phyloP scores from a whole-genome alignment of 2,329 filamentous ascomycete genomes.

The Sclerotinia nivalis region DNA sequence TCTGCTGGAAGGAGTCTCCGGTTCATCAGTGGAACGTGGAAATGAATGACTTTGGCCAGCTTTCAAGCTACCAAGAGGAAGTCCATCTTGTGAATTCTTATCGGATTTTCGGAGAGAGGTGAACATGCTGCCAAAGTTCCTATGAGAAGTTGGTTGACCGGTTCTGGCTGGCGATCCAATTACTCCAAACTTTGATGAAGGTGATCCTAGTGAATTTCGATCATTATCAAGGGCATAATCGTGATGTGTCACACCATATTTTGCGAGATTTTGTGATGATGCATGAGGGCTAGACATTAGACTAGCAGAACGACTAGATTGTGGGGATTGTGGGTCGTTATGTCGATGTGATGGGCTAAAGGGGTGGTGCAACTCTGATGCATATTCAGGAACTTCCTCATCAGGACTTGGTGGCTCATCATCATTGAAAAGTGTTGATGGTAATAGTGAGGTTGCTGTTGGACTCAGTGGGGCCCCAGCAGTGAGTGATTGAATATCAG shows the following conservation, averaged over 20 bases:
- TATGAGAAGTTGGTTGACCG: slow-evolving; percentile 48
- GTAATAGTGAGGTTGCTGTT: slow-evolving; percentile 71
- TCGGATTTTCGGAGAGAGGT: slow-evolving; percentile 61
- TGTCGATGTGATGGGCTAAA: slow-evolving; percentile 44
- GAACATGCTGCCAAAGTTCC: slow-evolving; percentile 55
- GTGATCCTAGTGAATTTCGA: slow-evolving; percentile 36
- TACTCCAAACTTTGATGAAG: slow-evolving; percentile 35
- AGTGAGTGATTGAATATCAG: slow-evolving; percentile 61
- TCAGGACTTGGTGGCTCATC: slow-evolving; percentile 54
- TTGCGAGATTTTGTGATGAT: slow-evolving; percentile 60
- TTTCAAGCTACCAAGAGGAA: slow-evolving; percentile 68
- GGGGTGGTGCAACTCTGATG: slow-evolving; percentile 41
- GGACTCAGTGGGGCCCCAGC: slow-evolving; percentile 73
- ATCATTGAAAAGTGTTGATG: slow-evolving; percentile 64
- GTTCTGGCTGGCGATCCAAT: slow-evolving; percentile 37
- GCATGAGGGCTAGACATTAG: slow-evolving; percentile 62
- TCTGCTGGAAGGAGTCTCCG: slow-evolving; percentile 53
- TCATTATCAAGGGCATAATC: slow-evolving; percentile 37
- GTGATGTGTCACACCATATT: slow-evolving; percentile 43
- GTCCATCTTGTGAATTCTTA: slow-evolving; percentile 55
- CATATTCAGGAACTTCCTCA: slow-evolving; percentile 35
- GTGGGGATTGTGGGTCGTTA: slow-evolving; percentile 59
- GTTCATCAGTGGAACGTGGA: slow-evolving; percentile 61
- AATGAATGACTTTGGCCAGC: slow-evolving; percentile 76
- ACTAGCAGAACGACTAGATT: slow-evolving; percentile 57